Evolutionary conservation across 768 basidiomycete genomes (phyloP), one percentile per base, ranked within the genome.

Genomic region (Boletus tylopilopsis): DNA sequence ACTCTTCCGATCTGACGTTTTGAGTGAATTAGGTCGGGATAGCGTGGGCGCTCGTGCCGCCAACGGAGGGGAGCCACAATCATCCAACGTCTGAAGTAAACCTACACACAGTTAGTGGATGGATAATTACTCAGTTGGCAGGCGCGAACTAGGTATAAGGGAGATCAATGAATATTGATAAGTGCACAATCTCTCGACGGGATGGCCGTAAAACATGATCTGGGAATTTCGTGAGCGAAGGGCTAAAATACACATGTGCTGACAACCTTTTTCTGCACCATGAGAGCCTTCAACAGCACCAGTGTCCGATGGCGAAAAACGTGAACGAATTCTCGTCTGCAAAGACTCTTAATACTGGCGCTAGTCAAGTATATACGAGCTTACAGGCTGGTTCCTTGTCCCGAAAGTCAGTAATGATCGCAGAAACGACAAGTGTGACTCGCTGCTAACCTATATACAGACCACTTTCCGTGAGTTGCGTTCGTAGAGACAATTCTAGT

Each of bases 131-230:
- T 16, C 11, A 9, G 35, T 22, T 24, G 8, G 5, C 38, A 22
- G 10, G 22, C 45, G 57, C 50, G 22, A 38, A 90, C 91, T 89
- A 10, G 95, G 95, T 52, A 98, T 78, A 8, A 98, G 76, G 0
- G 95, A 93, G 40, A 96, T 80, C n/a, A 98, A 76, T 0, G 94
- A 95, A 67, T 99, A 99, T 66, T 99, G 96, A 63, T 92, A 97
- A 22, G 94, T 97, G 71, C 95, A 97, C 18, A 99, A 71, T 39
- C 85, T 84, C 68, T 99, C 96, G 2, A 98, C 95, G 0, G 95
- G 95, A 62, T 95, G 91, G 6, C 94, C 94, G 61, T 81, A 96
- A 68, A 99, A 94, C 85, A 98, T 87, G 50, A 98, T 88, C 93
- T 95, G 62, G 42, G 6, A 23, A 30, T 22, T n/a, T 13, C 16